Conservation (phyloP, 257 asterid species). For the Solanum pennellii region DNA sequence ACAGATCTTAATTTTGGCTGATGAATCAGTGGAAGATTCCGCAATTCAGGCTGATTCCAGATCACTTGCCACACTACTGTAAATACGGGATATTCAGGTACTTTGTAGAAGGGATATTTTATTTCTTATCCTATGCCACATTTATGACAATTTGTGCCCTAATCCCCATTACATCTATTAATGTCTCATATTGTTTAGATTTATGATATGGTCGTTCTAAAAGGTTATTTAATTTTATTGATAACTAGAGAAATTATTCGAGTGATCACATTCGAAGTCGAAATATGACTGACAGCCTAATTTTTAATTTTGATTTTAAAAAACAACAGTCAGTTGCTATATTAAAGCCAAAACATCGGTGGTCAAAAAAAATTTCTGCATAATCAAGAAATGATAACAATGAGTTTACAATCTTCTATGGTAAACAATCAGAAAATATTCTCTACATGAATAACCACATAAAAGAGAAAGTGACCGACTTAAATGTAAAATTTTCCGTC, state of each 20-base stretch:
- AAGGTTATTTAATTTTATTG: not conserved
- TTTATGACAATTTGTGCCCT: not conserved
- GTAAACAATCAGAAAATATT: not conserved
- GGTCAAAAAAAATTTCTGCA: not conserved
- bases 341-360: not conserved
- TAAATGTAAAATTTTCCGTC: not conserved
- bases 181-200: not conserved
- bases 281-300: not conserved
- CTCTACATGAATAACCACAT: not conserved
- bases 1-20: constrained; percentile 83
- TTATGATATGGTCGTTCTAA: not conserved
- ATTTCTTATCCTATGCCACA: not conserved
- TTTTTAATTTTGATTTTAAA: no score
- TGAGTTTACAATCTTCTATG: not conserved
- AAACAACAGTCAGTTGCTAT: not conserved
- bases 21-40: constrained; percentile 85
- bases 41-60: constrained; percentile 94
- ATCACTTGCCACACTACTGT: constrained; percentile 80
- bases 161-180: not conserved
- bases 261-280: not conserved
- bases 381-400: not conserved
- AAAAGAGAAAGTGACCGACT: not conserved
- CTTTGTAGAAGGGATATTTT: not conserved
- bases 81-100: constrained; percentile 93
- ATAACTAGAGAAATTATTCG: not conserved